Conservation (phyloP, 2,329 filamentous ascomycete species). For the Ophiocordyceps camponoti-floridani region DNA sequence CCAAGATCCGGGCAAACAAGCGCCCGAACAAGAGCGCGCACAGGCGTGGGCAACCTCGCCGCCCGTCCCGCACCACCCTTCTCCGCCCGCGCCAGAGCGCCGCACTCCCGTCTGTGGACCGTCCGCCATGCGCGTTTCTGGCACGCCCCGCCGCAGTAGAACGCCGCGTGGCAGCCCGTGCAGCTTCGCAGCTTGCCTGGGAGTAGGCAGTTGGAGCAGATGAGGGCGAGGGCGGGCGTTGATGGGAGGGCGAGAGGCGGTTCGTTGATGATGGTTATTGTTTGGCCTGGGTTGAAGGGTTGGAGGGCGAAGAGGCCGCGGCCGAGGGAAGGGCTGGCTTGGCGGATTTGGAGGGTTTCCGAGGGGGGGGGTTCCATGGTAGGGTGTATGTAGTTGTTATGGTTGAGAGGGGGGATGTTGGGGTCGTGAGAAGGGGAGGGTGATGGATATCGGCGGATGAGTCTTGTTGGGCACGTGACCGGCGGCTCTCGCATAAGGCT, state of each 20-base stretch:
- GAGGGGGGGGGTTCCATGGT: not conserved
- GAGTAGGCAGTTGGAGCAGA: conserved; percentile 32
- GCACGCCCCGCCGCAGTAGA: conserved; percentile 36
- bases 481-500: too few relatives aligned
- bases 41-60: conserved; percentile 30
- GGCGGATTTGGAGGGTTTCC: conserved; percentile 9
- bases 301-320: conserved; percentile 26
- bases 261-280: conserved; percentile 23
- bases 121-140: conserved; percentile 34
- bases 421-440: too few relatives aligned
- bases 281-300: conserved; percentile 23
- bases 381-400: too few relatives aligned
- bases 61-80: conserved; percentile 4
- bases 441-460: too few relatives aligned
- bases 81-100: conserved; percentile 13
- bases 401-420: too few relatives aligned
- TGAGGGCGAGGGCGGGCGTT: conserved; percentile 17
- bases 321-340: conserved; percentile 16
- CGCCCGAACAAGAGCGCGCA: conserved; percentile 33
- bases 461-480: too few relatives aligned
- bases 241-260: conserved; percentile 29
- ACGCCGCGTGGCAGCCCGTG: conserved; percentile 31
- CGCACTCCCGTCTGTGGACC: conserved; percentile 38
- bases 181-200: conserved; percentile 20
- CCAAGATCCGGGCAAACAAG: conserved; percentile 20